Evolutionary conservation across 257 asterid genomes (phyloP).

Genomic region (Solanum stenotomum): DNA sequence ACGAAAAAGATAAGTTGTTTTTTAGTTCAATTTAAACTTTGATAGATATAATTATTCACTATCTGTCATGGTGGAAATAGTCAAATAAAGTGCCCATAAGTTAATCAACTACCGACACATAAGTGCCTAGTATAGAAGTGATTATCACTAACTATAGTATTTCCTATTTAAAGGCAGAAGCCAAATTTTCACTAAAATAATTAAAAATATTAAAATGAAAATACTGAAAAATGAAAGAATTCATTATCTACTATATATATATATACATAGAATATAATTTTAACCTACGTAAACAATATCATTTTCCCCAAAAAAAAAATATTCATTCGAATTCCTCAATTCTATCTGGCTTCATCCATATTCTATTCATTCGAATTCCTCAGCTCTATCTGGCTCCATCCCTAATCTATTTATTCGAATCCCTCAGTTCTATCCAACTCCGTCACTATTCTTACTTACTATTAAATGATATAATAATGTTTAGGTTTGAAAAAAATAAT

Average conservation of each 20-base stretch:
- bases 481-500: not conserved
- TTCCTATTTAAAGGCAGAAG: not conserved
- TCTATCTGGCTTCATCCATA: accelerated
- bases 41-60: not conserved
- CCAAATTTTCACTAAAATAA: not conserved
- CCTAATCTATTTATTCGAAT: too few relatives aligned
- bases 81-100: not conserved
- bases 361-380: not conserved
- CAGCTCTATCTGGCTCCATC: not conserved
- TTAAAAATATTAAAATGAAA: not conserved
- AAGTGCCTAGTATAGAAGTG: not conserved
- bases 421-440: not conserved
- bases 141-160: not conserved
- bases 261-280: too few relatives aligned
- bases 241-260: too few relatives aligned
- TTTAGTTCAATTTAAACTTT: not conserved
- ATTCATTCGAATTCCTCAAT: accelerated
- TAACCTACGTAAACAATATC: too few relatives aligned
- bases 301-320: accelerated
- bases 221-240: too few relatives aligned
- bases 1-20: not conserved
- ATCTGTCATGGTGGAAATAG: not conserved
- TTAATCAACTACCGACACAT: not conserved
- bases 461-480: not conserved
- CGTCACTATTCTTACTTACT: not conserved